phyloP scores from a whole-genome alignment of 2,329 filamentous ascomycete genomes.

The Hypoxylon sp. region DNA sequence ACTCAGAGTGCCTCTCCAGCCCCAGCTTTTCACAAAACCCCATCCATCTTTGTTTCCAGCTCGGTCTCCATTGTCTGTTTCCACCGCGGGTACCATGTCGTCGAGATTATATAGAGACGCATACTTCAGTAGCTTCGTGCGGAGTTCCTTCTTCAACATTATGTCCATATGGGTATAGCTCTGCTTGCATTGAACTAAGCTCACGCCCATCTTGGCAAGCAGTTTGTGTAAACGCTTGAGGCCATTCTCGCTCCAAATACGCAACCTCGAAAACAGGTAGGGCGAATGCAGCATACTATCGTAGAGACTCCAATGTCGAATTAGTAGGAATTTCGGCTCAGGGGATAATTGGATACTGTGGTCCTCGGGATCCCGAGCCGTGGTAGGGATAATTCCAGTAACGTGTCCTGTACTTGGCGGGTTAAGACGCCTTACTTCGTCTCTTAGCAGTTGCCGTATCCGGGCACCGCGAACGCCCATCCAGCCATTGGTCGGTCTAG shows the following conservation, averaged over 20 bases:
- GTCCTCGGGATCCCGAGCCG: constrained; percentile 89
- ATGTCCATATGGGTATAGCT: constrained; percentile 99
- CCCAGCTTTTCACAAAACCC: constrained; percentile 98
- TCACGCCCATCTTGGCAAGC: constrained; percentile 97
- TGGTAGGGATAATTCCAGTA: constrained; percentile 88
- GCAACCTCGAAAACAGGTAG: constrained; percentile 90
- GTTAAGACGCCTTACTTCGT: constrained; percentile 94
- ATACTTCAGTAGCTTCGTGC: constrained; percentile 89
- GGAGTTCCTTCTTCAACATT: constrained; percentile 89
- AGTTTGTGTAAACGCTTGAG: constrained; percentile 92
- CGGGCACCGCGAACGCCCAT: constrained; percentile 84
- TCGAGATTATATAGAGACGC: constrained; percentile 94
- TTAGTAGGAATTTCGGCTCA: constrained; percentile 91
- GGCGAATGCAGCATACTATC: constrained; percentile 99
- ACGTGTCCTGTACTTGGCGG: constrained; percentile 75
- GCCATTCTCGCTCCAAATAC: constrained; percentile 93
- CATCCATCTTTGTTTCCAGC: constrained; percentile 87
- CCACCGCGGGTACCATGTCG: constrained; percentile 86
- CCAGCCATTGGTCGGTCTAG: constrained; percentile 76
- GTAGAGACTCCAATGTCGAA: constrained; percentile 96
- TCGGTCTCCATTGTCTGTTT: constrained; percentile 76
- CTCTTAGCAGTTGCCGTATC: constrained; percentile 86
- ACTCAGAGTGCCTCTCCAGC: constrained; percentile 93
- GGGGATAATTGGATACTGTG: constrained; percentile 92
- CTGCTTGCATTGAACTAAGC: constrained; percentile 91